Evolutionary conservation across 208 protist species (phyloP).

Genomic region (Trypanosomatidae sp.): DNA sequence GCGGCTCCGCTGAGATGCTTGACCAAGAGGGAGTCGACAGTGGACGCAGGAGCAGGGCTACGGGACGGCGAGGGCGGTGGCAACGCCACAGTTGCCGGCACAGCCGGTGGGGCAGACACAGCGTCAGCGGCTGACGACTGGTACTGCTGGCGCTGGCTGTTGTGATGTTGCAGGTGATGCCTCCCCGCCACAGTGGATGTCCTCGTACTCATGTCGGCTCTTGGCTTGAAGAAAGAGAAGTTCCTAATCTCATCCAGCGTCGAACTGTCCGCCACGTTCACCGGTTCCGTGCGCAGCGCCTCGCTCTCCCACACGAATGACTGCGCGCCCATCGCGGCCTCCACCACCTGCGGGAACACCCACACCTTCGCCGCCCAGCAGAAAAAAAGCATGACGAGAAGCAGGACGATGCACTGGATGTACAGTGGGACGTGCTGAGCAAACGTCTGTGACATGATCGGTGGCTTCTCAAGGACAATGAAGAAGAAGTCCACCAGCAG

Average conservation of each 20-base stretch:
- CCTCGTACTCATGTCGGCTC: background rate
- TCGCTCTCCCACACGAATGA: conserved; percentile 74
- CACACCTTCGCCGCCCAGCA: conserved; percentile 32
- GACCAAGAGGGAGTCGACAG: background rate
- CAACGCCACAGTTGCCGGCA: background rate
- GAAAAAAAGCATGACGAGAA: conserved; percentile 42
- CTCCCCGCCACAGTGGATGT: background rate
- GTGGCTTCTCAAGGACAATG: conserved; percentile 72
- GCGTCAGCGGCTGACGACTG: background rate
- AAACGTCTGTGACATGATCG: conserved; percentile 63
- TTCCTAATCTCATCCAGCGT: conserved; percentile 14
- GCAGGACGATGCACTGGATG: conserved; percentile 48
- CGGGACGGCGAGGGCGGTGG: background rate
- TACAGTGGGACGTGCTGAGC: conserved; percentile 46
- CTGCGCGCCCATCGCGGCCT: conserved; percentile 28
- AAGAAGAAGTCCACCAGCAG: conserved; percentile 73
- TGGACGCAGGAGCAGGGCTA: background rate
- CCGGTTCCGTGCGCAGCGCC: conserved; percentile 51
- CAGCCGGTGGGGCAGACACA: background rate
- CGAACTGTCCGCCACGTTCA: conserved; percentile 7
- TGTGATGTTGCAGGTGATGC: background rate
- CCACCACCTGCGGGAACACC: conserved; percentile 52
- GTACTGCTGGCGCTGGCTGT: background rate
- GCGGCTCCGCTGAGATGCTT: background rate
- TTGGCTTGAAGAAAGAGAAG: conserved; percentile 27